Evolutionary conservation across 2,329 filamentous ascomycete species (phyloP).

Genomic region (Berkeleyomyces rouxiae): DNA sequence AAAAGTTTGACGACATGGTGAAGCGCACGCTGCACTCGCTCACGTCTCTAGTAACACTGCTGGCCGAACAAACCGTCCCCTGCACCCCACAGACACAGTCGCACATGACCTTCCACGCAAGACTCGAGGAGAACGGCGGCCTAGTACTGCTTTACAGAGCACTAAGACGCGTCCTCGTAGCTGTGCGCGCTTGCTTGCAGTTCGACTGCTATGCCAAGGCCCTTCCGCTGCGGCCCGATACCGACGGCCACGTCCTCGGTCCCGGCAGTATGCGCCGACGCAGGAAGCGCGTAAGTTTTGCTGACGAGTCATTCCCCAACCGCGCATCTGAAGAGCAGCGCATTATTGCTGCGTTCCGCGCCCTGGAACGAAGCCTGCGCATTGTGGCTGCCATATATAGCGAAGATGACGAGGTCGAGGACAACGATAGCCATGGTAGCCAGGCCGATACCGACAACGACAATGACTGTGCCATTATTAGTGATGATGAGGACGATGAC

Average conservation of each 20-base stretch:
- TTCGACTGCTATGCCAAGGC: conserved; percentile 13
- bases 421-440: background rate
- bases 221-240: conserved; percentile 12
- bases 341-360: conserved; percentile 11
- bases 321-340: conserved; percentile 10
- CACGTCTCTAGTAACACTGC: conserved; percentile 10
- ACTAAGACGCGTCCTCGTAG: conserved; percentile 7
- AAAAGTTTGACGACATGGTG: conserved; percentile 13
- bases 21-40: conserved; percentile 12
- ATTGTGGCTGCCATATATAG: conserved; percentile 11
- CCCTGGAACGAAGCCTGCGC: conserved; percentile 7
- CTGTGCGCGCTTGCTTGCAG: conserved; percentile 6
- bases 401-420: conserved; percentile 5
- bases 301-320: conserved; percentile 10
- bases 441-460: background rate
- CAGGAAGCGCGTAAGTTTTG: conserved; percentile 13
- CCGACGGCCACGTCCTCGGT: conserved; percentile 3
- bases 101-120: conserved; percentile 10
- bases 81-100: conserved; percentile 10
- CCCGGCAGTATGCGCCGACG: conserved; percentile 13
- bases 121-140: conserved; percentile 11
- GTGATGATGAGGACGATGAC: conserved; percentile 7
- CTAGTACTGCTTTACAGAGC: conserved; percentile 10
- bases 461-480: conserved; percentile 7
- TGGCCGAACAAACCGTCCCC: conserved; percentile 11